Evolutionary conservation across 83 land plant genomes (phyloP).

Genomic region (Diphasiastrum complanatum): DNA sequence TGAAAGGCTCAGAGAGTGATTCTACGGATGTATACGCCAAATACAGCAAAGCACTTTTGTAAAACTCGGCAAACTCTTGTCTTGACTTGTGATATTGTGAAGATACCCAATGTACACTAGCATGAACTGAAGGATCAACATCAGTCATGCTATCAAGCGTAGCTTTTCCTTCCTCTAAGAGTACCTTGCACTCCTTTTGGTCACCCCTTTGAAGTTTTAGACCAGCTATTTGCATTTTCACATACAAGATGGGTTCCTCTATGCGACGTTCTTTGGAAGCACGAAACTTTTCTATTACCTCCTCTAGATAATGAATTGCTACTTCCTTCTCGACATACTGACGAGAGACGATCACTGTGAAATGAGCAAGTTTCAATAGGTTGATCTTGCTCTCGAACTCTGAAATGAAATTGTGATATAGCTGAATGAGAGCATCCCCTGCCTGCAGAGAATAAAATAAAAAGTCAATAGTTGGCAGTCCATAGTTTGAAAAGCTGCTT

Average conservation of each 20-base stretch:
- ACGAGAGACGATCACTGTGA: slow-evolving; percentile 80
- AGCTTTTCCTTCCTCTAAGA: slow-evolving; percentile 79
- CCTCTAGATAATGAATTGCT: slow-evolving; percentile 75
- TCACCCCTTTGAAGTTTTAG: slow-evolving; percentile 71
- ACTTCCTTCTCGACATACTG: slow-evolving; percentile 82
- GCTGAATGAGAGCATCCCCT: slow-evolving; percentile 3
- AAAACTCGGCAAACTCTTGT: slow-evolving; percentile 78
- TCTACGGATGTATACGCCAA: slow-evolving; percentile 95
- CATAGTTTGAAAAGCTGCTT: too few relatives aligned
- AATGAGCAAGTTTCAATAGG: slow-evolving; percentile 88
- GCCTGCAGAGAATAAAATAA: slow-evolving; percentile 17
- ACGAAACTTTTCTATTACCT: slow-evolving; percentile 71
- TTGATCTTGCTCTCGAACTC: slow-evolving; percentile 98
- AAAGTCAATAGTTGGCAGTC: neutral
- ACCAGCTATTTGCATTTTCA: slow-evolving; percentile 85
- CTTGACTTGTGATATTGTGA: slow-evolving; percentile 3
- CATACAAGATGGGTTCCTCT: slow-evolving; percentile 83
- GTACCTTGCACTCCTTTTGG: slow-evolving; percentile 72
- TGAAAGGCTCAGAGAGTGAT: slow-evolving; percentile 78
- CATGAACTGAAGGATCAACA: slow-evolving; percentile 37
- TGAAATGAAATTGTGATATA: slow-evolving; percentile 85
- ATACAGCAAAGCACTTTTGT: slow-evolving; percentile 82
- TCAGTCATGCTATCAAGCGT: slow-evolving; percentile 17
- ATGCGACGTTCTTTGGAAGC: slow-evolving; percentile 56
- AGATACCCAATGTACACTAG: slow-evolving; percentile 7